Evolutionary conservation across 176 grass and related monocot species (phyloP), one percentile per base, ranked within the genome.

Genomic region (Melocanna baccifera): DNA sequence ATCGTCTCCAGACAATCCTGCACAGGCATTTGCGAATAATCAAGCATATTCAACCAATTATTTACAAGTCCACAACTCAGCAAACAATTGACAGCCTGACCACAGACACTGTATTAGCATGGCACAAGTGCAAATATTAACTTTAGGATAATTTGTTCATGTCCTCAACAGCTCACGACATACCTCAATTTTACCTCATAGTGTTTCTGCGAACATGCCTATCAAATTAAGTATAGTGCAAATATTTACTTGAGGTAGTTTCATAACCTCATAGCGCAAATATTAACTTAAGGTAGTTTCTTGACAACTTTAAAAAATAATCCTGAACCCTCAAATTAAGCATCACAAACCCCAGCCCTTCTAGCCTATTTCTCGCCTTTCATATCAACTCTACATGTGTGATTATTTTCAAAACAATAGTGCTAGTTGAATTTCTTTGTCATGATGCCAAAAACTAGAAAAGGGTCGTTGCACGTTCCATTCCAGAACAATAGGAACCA

Each of bases 1-100:
- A 67, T 96, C 37, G 91, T 96, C 91, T 96, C 93, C 65, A 96
- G 85, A 96, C 80, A 52, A 93, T 89, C 72, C 93, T 96, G 83
- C 74, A 23, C 48, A 61, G 26, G 15, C 71, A 64, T 34, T 84
- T 11, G 18, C 37, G 2, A 53, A 68, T 15, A 75, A 82, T 26
- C 46, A 71, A 65, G 0, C 19, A 62, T 63, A 42, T 45, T 77
- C 37, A 42, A 63, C 7, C 29, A 37, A 40, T 42, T 18, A 42
- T 26, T 5, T 69, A 53, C 39, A 46, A 25, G 67, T 23, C 12
- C 25, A 46, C 25, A 71, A 46, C 0, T 71, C 10, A 61, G 73
- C 25, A 39, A 36, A 83, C 4, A 62, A 50, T 37, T 73, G 4
- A 63, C 12, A 63, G 6, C 12, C 28, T 19, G 20, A 50, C 20